Conservation (phyloP, 2,329 filamentous ascomycete genomes). For the Fusarium praegraminearum region DNA sequence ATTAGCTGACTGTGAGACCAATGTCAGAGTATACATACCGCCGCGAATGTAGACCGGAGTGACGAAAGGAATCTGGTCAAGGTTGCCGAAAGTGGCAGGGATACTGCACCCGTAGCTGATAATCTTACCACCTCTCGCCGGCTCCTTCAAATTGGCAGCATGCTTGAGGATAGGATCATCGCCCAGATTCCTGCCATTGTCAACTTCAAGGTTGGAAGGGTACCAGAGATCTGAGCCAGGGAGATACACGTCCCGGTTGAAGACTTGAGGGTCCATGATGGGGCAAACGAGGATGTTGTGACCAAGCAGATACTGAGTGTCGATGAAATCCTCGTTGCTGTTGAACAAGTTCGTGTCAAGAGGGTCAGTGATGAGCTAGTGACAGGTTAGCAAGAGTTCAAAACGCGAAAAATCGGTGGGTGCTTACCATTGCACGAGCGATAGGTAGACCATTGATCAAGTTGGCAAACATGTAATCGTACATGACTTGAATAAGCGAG, state of each 20-base stretch:
- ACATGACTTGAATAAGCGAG: neutral
- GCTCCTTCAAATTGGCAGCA: neutral
- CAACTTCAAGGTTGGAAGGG: neutral
- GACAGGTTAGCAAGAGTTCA: accelerated
- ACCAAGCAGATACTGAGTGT: conserved; percentile 2
- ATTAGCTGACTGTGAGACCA: neutral
- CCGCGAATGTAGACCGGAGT: conserved; percentile 8
- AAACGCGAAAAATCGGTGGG: accelerated
- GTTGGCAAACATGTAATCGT: conserved; percentile 13
- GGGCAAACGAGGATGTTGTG: conserved; percentile 2
- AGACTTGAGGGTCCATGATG: neutral
- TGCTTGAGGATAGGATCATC: neutral
- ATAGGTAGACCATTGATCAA: neutral
- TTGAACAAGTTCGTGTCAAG: neutral
- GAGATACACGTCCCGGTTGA: neutral
- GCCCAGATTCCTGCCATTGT: neutral
- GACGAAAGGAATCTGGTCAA: neutral
- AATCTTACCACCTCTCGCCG: neutral
- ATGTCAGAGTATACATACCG: accelerated
- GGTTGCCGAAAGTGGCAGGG: neutral
- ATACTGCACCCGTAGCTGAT: conserved; percentile 1
- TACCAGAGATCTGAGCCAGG: neutral
- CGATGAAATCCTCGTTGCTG: neutral
- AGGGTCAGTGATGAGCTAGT: neutral
- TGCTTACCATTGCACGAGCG: neutral